Evolutionary conservation across 108 stramenopile genomes (phyloP).

Genomic region (Schizochytrium sp.): DNA sequence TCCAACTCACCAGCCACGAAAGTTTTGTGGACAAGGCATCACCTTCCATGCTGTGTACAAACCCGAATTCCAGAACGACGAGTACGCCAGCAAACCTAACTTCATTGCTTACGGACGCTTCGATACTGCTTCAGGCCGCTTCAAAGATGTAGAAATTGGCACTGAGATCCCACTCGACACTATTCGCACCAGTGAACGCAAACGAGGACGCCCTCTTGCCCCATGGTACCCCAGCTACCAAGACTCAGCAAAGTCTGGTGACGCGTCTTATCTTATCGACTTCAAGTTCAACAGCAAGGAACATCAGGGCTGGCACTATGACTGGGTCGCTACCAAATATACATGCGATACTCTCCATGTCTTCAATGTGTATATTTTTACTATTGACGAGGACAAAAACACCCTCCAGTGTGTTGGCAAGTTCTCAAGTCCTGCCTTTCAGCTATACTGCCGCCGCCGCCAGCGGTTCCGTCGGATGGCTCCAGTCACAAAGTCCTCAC

Average conservation of each 20-base stretch:
- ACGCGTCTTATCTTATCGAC: slow-evolving; percentile 32
- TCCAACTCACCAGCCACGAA: slow-evolving; percentile 26
- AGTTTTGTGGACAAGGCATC: slow-evolving; percentile 56
- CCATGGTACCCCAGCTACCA: slow-evolving; percentile 30
- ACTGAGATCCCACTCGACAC: background rate
- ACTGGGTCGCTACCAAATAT: slow-evolving; percentile 49
- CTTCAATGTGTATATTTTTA: slow-evolving; percentile 44
- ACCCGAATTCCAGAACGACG: background rate
- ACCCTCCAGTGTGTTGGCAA: slow-evolving; percentile 36
- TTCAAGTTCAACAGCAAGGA: slow-evolving; percentile 60
- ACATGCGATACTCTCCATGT: slow-evolving; percentile 27
- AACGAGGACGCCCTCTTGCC: background rate
- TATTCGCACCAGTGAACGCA: slow-evolving; percentile 12
- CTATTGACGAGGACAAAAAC: background rate
- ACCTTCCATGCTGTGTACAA: slow-evolving; percentile 37
- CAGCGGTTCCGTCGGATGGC: slow-evolving; percentile 30
- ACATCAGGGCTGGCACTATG: slow-evolving; percentile 60
- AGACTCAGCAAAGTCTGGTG: background rate
- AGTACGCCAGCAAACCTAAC: background rate
- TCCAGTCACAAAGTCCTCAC: background rate
- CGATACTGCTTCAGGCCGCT: background rate
- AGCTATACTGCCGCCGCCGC: slow-evolving; percentile 59
- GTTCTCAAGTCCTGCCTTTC: slow-evolving; percentile 11
- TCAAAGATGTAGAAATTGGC: slow-evolving; percentile 5
- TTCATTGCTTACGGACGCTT: slow-evolving; percentile 47